Conservation (phyloP, 2,329 filamentous ascomycete genomes). For the Ceratocystis smalleyi region DNA sequence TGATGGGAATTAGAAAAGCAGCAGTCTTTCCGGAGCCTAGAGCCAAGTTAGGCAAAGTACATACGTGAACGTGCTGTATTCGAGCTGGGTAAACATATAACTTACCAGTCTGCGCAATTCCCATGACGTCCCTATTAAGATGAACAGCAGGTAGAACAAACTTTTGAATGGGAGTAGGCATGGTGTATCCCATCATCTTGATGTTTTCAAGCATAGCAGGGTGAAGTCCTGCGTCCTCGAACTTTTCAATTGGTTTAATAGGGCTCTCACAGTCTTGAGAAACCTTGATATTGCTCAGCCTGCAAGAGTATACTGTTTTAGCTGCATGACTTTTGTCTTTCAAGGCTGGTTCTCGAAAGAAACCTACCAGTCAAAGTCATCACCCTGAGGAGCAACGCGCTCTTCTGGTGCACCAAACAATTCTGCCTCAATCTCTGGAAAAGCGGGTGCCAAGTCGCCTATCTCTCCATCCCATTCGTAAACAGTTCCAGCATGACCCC, state of each 20-base stretch:
- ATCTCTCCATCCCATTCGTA: constrained; percentile 79
- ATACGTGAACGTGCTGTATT: background rate
- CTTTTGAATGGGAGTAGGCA: constrained; percentile 74
- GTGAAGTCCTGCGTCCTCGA: constrained; percentile 67
- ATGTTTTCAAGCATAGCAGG: constrained; percentile 71
- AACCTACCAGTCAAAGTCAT: constrained; percentile 14
- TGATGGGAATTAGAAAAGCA: constrained; percentile 74
- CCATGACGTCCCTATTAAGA: constrained; percentile 66
- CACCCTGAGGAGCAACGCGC: constrained; percentile 21
- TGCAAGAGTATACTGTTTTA: constrained; percentile 20
- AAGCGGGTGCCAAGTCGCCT: constrained; percentile 66
- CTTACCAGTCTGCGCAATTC: constrained; percentile 79
- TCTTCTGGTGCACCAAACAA: constrained; percentile 52
- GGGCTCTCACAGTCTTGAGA: constrained; percentile 40
- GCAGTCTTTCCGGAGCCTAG: constrained; percentile 91
- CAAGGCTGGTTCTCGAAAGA: constrained; percentile 19
- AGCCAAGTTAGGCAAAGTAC: constrained; percentile 5
- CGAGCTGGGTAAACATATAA: background rate
- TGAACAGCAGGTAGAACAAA: constrained; percentile 71
- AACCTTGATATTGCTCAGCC: constrained; percentile 40
- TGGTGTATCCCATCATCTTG: constrained; percentile 50
- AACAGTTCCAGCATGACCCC: constrained; percentile 24
- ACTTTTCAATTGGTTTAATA: constrained; percentile 39
- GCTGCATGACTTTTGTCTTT: background rate
- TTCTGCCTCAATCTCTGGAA: constrained; percentile 53